Percentiles rank a stretch among this genome's conserved stretches.
Evolutionary conservation across 176 grass and related monocot genomes (phyloP).

Genomic region (Alloteropsis semialata): DNA sequence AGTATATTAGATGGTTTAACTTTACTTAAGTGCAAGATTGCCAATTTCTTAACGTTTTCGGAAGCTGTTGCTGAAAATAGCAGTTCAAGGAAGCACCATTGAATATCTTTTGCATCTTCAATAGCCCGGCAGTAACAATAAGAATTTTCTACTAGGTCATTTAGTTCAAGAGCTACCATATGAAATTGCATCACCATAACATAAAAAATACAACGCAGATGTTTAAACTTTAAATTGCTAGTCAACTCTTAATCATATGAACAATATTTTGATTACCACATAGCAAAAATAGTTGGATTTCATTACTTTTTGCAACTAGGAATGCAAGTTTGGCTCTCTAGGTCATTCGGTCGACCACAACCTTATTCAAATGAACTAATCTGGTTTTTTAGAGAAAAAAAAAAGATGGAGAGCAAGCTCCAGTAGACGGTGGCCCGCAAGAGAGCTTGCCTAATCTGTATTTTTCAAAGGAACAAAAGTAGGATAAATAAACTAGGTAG

Average conservation of each 20-base stretch:
- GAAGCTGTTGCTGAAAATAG: not conserved
- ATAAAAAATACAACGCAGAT: not conserved
- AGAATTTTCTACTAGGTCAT: not conserved
- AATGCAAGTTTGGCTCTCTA: not conserved
- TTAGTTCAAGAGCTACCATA: not conserved
- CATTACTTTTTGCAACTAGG: not conserved
- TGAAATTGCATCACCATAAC: not conserved
- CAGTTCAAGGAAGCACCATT: not conserved
- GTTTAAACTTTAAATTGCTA: not conserved
- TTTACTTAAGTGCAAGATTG: not conserved
- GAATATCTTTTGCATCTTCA: not conserved
- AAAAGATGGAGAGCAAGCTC: too few species aligned
- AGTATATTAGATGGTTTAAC: not conserved
- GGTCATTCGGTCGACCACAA: not conserved
- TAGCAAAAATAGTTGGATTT: not conserved
- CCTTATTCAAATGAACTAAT: not conserved
- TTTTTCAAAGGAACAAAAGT: not conserved
- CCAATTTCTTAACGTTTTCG: not conserved
- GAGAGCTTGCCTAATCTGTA: too few species aligned
- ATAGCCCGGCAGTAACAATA: not conserved
- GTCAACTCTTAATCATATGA: not conserved
- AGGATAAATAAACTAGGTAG: not conserved
- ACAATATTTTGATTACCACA: not conserved
- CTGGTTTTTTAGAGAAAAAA: too few species aligned
- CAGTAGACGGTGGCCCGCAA: too few species aligned